Conservation (phyloP, 441 rosid genomes). For the Sinapis alba region DNA sequence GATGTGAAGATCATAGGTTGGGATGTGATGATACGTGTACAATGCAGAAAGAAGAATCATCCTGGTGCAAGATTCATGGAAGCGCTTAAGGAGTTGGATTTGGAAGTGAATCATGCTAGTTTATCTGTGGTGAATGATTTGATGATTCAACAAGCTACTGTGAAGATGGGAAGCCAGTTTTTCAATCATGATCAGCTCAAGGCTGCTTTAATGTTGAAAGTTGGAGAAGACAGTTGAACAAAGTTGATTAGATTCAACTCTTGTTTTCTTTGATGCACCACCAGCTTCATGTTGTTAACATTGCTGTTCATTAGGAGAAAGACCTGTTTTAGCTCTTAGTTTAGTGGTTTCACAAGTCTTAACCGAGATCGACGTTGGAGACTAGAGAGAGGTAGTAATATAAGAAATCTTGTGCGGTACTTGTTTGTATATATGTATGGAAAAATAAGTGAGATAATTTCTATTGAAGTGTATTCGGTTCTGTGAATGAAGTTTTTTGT, state of each 20-base stretch:
- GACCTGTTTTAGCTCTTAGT: slow-evolving; percentile 30
- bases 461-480: slow-evolving; percentile 10
- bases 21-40: slow-evolving; percentile 93
- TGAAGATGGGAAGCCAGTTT: slow-evolving; percentile 85
- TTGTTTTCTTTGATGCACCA: neutral
- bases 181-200: slow-evolving; percentile 91
- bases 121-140: slow-evolving; percentile 90
- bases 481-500: slow-evolving; percentile 5
- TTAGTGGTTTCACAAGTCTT: slow-evolving; percentile 23
- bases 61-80: slow-evolving; percentile 95
- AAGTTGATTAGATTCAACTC: neutral
- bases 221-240: slow-evolving; percentile 48
- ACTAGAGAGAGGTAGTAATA: slow-evolving; percentile 19
- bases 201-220: slow-evolving; percentile 66
- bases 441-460: slow-evolving; percentile 10
- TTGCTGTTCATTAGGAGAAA: slow-evolving; percentile 30
- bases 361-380: slow-evolving; percentile 22
- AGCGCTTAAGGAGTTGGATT: slow-evolving; percentile 83
- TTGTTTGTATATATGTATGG: slow-evolving; percentile 31
- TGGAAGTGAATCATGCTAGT: slow-evolving; percentile 92
- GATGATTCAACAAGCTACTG: slow-evolving; percentile 99
- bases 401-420: slow-evolving; percentile 30
- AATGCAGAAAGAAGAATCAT: slow-evolving; percentile 83
- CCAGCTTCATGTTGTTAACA: slow-evolving; percentile 18
- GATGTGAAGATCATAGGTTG: slow-evolving; percentile 92